phyloP scores from a whole-genome alignment of 441 rosid species.

The Euphorbia schlechtendalii region DNA sequence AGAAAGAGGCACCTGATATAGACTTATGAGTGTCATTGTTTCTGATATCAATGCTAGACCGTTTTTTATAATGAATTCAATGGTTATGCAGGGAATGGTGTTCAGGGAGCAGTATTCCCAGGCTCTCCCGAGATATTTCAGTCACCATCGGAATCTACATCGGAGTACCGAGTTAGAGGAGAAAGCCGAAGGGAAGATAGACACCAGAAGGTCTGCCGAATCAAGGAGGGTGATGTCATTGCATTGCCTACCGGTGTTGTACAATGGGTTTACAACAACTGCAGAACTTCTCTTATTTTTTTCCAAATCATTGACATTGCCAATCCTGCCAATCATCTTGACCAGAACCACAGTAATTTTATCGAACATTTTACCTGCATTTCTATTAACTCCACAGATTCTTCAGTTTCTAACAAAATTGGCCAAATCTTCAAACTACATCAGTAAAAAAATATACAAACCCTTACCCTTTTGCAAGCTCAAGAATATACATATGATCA shows the following conservation, averaged over 20 bases:
- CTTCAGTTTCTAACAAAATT: no score
- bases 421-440: no score
- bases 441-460: no score
- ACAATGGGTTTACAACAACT: conserved; percentile 66
- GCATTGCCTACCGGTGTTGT: conserved; percentile 52
- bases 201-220: conserved; percentile 57
- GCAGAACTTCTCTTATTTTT: conserved; percentile 38
- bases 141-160: conserved; percentile 30
- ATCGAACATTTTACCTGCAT: no score
- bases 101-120: conserved; percentile 40
- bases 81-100: conserved; percentile 38
- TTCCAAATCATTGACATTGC: conserved; percentile 41
- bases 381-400: no score
- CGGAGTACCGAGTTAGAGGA: neutral
- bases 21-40: no score
- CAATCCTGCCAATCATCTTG: conserved; percentile 61
- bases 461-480: no score
- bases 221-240: conserved; percentile 49
- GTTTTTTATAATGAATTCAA: no score
- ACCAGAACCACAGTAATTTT: no score
- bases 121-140: conserved; percentile 70
- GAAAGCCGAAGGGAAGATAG: conserved; percentile 35
- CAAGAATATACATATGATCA: no score
- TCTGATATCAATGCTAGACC: no score
- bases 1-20: no score